Base-by-base conservation (phyloP, 1,139 yeast genomes). In the Taphrina flavorubra region DNA sequence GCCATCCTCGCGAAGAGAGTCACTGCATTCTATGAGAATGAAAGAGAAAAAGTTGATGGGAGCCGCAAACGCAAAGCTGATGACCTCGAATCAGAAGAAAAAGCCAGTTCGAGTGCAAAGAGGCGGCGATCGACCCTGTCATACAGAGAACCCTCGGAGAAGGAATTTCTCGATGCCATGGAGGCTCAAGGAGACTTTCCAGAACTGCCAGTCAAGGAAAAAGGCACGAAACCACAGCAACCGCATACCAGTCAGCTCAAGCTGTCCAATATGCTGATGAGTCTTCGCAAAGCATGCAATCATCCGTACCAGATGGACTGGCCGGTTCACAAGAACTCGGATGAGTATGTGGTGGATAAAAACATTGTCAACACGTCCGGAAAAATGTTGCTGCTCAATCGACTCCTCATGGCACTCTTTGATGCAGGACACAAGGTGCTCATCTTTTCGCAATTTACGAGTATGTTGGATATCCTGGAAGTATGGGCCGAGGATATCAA, bases 391-490 rank as follows among this genome's bases (percentile, higher is more conserved):
- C 79, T 89, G 0, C 79, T 92, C 55, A 86, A 88, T 70, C 88
- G 88, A 74, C 78, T 94, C 25, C 78, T 88, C 1, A 81, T 83
- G 0, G 78, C 78, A 18, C 78, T 92, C 36, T 72, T 87, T 1
- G 74, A 79, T 3, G 72, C 74, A 0, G 81, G 81, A 4, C 96
- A 90, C 76, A 90, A 89, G 74, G 83, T 90, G 0, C 81, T 92
- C 66, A 85, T 92, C 0, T 92, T 92, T 76, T 86, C 94, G 0
- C 98, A 92, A 76, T 92, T 92, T 77, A 87, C 96, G 0, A 83
- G 81, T 56, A 87, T 89, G 84, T 80, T 92, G 44, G 96, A 92
- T 74, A 78, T 92, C 25, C 76, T 92, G 1, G 86, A 87, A 72
- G 92, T 89, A 74, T 92, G 92, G 86, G 80, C 85, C 68, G 77